phyloP scores from a whole-genome alignment of 805 yeast genomes.

The Saturnispora saitoi region DNA sequence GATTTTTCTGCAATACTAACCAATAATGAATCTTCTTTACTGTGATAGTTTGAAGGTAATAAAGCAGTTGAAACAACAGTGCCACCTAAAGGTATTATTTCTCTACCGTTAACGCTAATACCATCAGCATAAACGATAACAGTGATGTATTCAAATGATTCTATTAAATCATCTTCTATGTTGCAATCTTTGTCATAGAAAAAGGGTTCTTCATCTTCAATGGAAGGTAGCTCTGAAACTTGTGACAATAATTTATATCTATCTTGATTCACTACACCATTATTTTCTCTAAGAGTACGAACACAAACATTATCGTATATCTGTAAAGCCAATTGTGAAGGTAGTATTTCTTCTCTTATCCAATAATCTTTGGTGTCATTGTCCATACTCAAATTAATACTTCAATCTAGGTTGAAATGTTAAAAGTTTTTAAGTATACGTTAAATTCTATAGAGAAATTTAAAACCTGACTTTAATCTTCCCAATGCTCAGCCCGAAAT shows the following conservation, averaged over 20 bases:
- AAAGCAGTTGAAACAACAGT: constrained; percentile 20
- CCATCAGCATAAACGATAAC: constrained; percentile 20
- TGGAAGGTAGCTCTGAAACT: neutral
- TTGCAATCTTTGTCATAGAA: neutral
- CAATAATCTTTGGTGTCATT: neutral
- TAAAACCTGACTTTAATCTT: too few relatives aligned
- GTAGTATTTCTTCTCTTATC: constrained; percentile 20
- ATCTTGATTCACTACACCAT: constrained; percentile 6
- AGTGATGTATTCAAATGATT: constrained; percentile 16
- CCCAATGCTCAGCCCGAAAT: too few relatives aligned
- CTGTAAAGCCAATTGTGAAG: constrained; percentile 17
- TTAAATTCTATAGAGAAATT: too few relatives aligned
- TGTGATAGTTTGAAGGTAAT: constrained; percentile 16
- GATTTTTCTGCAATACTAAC: neutral
- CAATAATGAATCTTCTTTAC: constrained; percentile 24
- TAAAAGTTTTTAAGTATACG: neutral
- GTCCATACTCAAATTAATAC: neutral
- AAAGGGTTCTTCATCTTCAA: neutral
- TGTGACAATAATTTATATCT: constrained; percentile 11
- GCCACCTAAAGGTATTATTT: constrained; percentile 14
- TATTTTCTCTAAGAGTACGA: constrained; percentile 7
- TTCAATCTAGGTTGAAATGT: neutral
- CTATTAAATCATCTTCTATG: neutral
- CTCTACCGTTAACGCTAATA: constrained; percentile 16
- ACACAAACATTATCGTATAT: constrained; percentile 20